Evolutionary conservation across 495 filamentous ascomycete species (phyloP), one percentile per base, ranked within the genome.

Genomic region (Neurospora sp.): DNA sequence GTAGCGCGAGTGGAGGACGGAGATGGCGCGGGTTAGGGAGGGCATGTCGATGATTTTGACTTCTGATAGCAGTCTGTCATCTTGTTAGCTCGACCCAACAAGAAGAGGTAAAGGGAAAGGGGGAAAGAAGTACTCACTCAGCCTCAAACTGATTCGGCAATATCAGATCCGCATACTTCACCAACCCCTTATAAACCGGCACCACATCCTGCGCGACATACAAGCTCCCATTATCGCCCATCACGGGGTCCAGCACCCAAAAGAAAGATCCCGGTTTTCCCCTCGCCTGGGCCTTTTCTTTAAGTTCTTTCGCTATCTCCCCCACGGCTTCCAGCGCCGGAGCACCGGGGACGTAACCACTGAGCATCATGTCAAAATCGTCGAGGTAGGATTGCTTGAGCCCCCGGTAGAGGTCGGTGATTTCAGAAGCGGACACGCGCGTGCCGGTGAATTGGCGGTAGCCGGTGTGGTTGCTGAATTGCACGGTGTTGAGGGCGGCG

Each of bases 231-330:
- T 97, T 92, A 78, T 99, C 96, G 62, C 96, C 96, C 96, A 99
- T 99, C 16, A 99, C 96, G 1, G 96, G 96, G 80, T 99, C 96
- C 62, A 99, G 85, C n/a, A 97, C 91, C 94, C 94, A 98, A 82
- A 98, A 98, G 83, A 98, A 96, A 35, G 88, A 90, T 0, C 94
- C 94, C 0, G 91, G 89, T 39, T 88, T 88, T 6, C 40, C 69
- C 0, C 31, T 70, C 18, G 84, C 84, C 39, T 83, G 82, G 7
- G 88, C 86, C 71, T 90, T 91, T 62, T 85, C 84, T 80, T 91
- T 91, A 66, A 97, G 85, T 76, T 97, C 93, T 73, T 89, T 84
- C 5, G 88, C 95, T 75, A 98, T 97, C 54, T 85, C 82, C 3
- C 96, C 96, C 18, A 97, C 92, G 0, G 92, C 92, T 77, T 93